Evolutionary conservation across 2,329 filamentous ascomycete species (phyloP), one percentile per base, ranked within the genome.

Genomic region (Ascomycota sp.): DNA sequence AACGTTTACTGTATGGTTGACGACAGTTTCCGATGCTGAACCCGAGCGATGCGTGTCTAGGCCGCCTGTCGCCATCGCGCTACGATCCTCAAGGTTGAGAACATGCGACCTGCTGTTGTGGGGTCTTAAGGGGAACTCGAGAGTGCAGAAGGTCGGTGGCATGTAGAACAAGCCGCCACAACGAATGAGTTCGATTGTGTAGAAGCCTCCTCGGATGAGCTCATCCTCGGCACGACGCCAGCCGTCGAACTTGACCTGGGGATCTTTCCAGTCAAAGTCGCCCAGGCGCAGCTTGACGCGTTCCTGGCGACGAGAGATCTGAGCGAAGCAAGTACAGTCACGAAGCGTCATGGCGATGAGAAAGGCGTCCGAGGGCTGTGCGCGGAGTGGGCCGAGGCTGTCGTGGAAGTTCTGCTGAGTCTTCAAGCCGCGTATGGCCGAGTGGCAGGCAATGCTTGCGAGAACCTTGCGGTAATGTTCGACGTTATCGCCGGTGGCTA

Each of bases 211-310:
- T 2, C 67, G 53, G 28, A 78, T 65, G 33, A 86, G 53, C 17
- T 61, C 55, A 30, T 51, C 50, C 50, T 89, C 79, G 27, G 65
- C 61, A 11, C 56, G 52, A 35, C 60, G 60, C 80, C 80, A 89
- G 43, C 78, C 75, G 27, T 58, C 57, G 32, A 71, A 57, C 47
- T 86, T 85, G 31, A 63, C 63, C 1, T 54, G 53, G 7, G 65
- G 61, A 33, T 73, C 74, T 55, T 89, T 89, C 42, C 77, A 63
- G 50, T 89, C 80, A 26, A 86, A 61, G 44, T 89, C 80, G 2
- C 75, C 77, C 8, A 89, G 60, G 31, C 75, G 68, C 26, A 69
- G 60, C 32, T 67, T 59, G 6, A 71, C 48, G 1, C 46, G 44
- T 6, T 40, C 36, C 1, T 41, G 35, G 7, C 38, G 31, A 11